Conservation (phyloP, 1,284 basidiomycete genomes). For the Amylostereum areolatum region DNA sequence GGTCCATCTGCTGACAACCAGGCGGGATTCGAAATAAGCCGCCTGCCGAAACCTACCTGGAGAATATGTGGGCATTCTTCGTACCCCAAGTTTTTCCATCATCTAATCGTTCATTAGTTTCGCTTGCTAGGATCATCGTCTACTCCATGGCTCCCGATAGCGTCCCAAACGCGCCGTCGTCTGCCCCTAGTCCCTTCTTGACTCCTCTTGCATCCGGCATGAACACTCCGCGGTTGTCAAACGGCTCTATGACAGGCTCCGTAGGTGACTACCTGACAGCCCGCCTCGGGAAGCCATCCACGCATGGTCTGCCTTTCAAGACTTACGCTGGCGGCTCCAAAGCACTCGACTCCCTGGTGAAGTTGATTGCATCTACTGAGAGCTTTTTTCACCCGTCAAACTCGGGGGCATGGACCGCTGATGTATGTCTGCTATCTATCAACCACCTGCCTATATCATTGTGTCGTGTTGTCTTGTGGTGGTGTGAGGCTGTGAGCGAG, state of each 20-base stretch:
- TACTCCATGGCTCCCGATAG: conserved; percentile 86
- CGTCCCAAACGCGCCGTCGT: conserved; percentile 44
- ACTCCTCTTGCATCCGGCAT: conserved; percentile 60
- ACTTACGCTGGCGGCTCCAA: conserved; percentile 80
- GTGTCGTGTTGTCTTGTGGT: neutral
- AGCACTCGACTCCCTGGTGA: conserved; percentile 80
- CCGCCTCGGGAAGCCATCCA: conserved; percentile 38
- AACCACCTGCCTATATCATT: conserved; percentile 4
- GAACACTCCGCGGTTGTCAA: conserved; percentile 43
- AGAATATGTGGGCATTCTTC: conserved; percentile 46
- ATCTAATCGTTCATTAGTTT: conserved; percentile 38
- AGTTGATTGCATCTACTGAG: conserved; percentile 85
- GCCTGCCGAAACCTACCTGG: conserved; percentile 64
- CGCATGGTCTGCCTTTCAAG: conserved; percentile 27
- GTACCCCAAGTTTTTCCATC: neutral
- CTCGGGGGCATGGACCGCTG: conserved; percentile 63
- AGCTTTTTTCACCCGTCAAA: conserved; percentile 84
- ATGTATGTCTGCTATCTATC: conserved; percentile 38
- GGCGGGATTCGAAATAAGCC: conserved; percentile 59
- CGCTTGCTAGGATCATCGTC: conserved; percentile 82
- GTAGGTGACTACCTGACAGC: conserved; percentile 59
- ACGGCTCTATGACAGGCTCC: conserved; percentile 23
- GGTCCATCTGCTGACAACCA: conserved; percentile 64
- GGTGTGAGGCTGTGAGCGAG: too few species aligned
- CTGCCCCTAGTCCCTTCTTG: conserved; percentile 52